phyloP scores from a whole-genome alignment of 192 early-diverging fungal species.

The Kickxella alabastrina region DNA sequence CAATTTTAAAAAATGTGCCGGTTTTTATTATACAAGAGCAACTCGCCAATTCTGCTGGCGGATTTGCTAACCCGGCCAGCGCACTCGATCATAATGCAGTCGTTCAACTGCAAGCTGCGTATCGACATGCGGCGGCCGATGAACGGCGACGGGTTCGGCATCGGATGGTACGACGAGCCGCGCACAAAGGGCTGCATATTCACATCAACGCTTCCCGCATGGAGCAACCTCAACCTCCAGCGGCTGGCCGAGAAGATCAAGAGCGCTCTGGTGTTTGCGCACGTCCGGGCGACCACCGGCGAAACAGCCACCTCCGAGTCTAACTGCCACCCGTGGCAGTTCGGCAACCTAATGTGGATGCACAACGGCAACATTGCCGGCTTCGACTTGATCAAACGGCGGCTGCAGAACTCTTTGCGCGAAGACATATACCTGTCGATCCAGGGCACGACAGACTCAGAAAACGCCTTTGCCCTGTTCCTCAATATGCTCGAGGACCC shows the following conservation, averaged over 20 bases:
- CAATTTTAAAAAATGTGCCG: slow-evolving; percentile 57
- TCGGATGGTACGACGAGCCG: slow-evolving; percentile 69
- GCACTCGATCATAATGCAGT: slow-evolving; percentile 80
- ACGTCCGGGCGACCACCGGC: slow-evolving; percentile 72
- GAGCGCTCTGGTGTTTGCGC: slow-evolving; percentile 70
- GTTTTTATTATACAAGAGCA: slow-evolving; percentile 75
- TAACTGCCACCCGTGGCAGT: slow-evolving; percentile 67
- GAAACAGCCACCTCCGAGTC: slow-evolving; percentile 67
- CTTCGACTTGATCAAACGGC: slow-evolving; percentile 67
- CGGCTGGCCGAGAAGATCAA: slow-evolving; percentile 74
- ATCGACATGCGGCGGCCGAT: slow-evolving; percentile 60
- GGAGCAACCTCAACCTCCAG: slow-evolving; percentile 74
- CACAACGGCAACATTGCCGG: slow-evolving; percentile 71
- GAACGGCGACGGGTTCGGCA: slow-evolving; percentile 81
- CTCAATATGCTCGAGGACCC: slow-evolving; percentile 60
- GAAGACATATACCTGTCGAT: slow-evolving; percentile 69
- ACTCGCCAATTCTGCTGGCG: slow-evolving; percentile 66
- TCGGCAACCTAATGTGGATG: slow-evolving; percentile 78
- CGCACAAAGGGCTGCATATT: slow-evolving; percentile 66
- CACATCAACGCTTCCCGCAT: slow-evolving; percentile 75
- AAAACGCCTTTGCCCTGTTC: slow-evolving; percentile 78
- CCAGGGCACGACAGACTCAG: slow-evolving; percentile 77
- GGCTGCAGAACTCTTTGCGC: slow-evolving; percentile 56
- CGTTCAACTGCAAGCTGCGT: slow-evolving; percentile 68
- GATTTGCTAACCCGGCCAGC: slow-evolving; percentile 70